Percentiles rank a stretch among this genome's conserved stretches.
Conservation (phyloP, 108 stramenopile genomes). For the Cyclotella cryptica region DNA sequence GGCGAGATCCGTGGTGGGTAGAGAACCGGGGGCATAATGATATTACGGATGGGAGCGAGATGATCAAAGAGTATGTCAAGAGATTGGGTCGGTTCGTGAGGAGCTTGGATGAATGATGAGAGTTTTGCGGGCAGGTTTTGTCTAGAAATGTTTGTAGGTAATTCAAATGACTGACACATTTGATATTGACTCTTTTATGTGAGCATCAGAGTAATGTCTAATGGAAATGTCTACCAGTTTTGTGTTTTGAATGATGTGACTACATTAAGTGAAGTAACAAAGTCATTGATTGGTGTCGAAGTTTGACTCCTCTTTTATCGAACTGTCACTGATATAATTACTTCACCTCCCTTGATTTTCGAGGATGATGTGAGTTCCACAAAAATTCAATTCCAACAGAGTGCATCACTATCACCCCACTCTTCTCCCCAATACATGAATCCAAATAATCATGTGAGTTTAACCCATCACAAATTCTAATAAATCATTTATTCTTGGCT, state of each 20-base stretch:
- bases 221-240: not conserved
- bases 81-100: slow-evolving; percentile 50
- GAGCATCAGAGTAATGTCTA: too few species aligned
- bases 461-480: not conserved
- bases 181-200: too few species aligned
- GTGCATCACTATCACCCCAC: not conserved
- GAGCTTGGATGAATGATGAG: slow-evolving; percentile 7
- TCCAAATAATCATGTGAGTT: not conserved
- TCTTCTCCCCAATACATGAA: not conserved
- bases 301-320: too few species aligned
- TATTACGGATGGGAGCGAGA: slow-evolving; percentile 77
- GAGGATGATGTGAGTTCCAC: too few species aligned
- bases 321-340: too few species aligned
- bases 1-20: slow-evolving; percentile 91
- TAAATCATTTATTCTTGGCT: slow-evolving; percentile 32
- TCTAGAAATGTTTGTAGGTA: not conserved
- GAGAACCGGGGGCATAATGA: slow-evolving; percentile 90
- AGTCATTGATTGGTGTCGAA: too few species aligned
- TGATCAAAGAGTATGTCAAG: slow-evolving; percentile 77
- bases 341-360: too few species aligned
- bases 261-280: too few species aligned
- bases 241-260: too few species aligned
- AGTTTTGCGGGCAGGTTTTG: not conserved
- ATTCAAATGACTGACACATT: not conserved
- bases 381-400: not conserved